phyloP scores from a whole-genome alignment of 2,329 filamentous ascomycete species.

The Pyrenochaeta sp. region DNA sequence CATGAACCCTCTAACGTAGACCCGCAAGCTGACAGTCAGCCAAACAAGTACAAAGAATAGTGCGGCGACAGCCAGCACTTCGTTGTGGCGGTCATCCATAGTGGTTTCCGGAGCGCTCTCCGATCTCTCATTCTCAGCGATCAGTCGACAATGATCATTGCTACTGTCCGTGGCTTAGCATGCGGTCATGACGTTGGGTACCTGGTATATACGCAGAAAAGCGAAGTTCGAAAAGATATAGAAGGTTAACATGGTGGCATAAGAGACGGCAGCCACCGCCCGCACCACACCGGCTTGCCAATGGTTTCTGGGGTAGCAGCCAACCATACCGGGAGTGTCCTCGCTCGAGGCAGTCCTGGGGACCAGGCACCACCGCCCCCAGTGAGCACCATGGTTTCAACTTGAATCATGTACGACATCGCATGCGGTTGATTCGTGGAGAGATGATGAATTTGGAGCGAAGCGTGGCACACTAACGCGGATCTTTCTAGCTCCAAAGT shows the following conservation, averaged over 20 bases:
- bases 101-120: neutral
- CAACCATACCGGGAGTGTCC: neutral
- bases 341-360: slow-evolving; percentile 4
- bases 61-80: slow-evolving; percentile 41
- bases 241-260: neutral
- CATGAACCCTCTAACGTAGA: slow-evolving; percentile 50
- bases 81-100: slow-evolving; percentile 31
- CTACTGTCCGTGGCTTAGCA: neutral
- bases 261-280: too few species aligned
- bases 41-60: slow-evolving; percentile 52
- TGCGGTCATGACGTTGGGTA: neutral
- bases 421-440: slow-evolving; percentile 13
- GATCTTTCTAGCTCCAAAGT: neutral
- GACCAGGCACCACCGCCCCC: neutral
- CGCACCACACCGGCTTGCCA: too few species aligned
- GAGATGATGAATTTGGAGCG: neutral
- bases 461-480: neutral
- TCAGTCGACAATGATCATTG: neutral
- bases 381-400: slow-evolving; percentile 4
- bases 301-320: neutral
- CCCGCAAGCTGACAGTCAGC: slow-evolving; percentile 47
- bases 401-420: slow-evolving; percentile 10
- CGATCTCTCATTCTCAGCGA: neutral
- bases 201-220: neutral
- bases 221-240: neutral